phyloP scores from a whole-genome alignment of 2,329 filamentous ascomycete species.

The Berkeleyomyces rouxiae region DNA sequence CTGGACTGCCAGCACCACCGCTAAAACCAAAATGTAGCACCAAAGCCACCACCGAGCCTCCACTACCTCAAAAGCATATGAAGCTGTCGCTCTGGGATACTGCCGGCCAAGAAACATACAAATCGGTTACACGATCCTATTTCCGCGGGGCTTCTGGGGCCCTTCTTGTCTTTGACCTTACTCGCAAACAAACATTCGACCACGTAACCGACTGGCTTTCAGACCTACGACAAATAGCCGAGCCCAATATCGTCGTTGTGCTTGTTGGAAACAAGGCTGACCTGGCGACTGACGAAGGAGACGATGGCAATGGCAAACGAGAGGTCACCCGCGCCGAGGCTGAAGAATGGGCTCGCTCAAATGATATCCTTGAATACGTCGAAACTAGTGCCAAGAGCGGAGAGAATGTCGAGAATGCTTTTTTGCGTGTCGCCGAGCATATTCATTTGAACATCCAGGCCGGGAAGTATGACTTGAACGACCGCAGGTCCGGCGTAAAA shows the following conservation, averaged over 20 bases:
- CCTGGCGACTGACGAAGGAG: conserved; percentile 34
- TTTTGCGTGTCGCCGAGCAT: conserved; percentile 80
- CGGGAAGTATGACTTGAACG: conserved; percentile 86
- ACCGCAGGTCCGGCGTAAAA: conserved; percentile 83
- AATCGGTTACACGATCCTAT: conserved; percentile 85
- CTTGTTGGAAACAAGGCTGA: conserved; percentile 93
- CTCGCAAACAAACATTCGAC: conserved; percentile 65
- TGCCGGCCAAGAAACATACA: conserved; percentile 93
- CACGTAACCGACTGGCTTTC: conserved; percentile 88
- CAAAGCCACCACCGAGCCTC: not conserved
- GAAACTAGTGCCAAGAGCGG: conserved; percentile 95
- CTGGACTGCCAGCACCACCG: conserved; percentile 38
- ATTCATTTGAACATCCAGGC: conserved; percentile 96
- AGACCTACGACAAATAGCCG: conserved; percentile 85
- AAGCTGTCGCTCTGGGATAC: conserved; percentile 93
- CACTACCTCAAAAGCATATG: conserved; percentile 54
- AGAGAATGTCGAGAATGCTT: conserved; percentile 83
- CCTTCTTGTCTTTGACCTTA: conserved; percentile 89
- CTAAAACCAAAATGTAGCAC: conserved; percentile 20
- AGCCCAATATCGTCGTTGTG: conserved; percentile 87
- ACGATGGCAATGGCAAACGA: conserved; percentile 34
- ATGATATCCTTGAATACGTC: conserved; percentile 82
- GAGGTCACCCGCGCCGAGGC: conserved; percentile 74
- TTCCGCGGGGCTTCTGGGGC: conserved; percentile 60
- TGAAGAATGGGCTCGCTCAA: conserved; percentile 70